Evolutionary conservation across 768 basidiomycete species (phyloP).

Genomic region (Boletales sp.): DNA sequence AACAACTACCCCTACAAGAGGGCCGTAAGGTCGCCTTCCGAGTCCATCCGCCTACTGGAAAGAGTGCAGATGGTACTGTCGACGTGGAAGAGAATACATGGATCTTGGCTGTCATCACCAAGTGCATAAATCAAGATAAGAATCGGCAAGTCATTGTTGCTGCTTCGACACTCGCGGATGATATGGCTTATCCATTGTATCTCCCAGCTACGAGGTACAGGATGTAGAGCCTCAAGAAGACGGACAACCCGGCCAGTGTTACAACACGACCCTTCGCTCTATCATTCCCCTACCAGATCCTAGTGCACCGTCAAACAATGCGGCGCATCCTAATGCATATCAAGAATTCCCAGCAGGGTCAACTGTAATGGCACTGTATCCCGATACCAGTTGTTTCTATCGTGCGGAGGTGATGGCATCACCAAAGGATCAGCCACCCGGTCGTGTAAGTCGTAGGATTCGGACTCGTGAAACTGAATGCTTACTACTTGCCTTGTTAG

Average conservation of each 20-base stretch:
- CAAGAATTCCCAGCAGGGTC: constrained; percentile 69
- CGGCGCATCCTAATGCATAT: constrained; percentile 66
- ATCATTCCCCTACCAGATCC: constrained; percentile 83
- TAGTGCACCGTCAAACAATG: constrained; percentile 49
- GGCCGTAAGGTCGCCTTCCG: constrained; percentile 76
- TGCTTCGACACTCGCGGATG: neutral
- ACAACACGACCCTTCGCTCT: constrained; percentile 63
- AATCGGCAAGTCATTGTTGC: constrained; percentile 44
- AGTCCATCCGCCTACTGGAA: constrained; percentile 56
- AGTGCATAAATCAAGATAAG: constrained; percentile 68
- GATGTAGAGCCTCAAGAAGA: constrained; percentile 83
- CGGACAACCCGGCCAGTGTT: constrained; percentile 66
- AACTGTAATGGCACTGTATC: constrained; percentile 84
- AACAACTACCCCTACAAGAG: constrained; percentile 65
- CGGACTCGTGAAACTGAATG: neutral
- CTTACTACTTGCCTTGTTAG: constrained; percentile 17
- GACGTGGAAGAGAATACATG: constrained; percentile 53
- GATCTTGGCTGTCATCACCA: constrained; percentile 78
- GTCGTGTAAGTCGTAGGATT: constrained; percentile 35
- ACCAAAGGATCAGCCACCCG: constrained; percentile 42
- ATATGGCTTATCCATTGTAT: neutral
- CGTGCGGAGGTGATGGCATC: constrained; percentile 79
- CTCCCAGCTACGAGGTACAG: constrained; percentile 74
- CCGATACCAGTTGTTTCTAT: constrained; percentile 89
- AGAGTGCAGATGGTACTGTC: constrained; percentile 45